Base-by-base conservation (phyloP, 2,329 filamentous ascomycete genomes). In the Fusarium marasasianum region DNA sequence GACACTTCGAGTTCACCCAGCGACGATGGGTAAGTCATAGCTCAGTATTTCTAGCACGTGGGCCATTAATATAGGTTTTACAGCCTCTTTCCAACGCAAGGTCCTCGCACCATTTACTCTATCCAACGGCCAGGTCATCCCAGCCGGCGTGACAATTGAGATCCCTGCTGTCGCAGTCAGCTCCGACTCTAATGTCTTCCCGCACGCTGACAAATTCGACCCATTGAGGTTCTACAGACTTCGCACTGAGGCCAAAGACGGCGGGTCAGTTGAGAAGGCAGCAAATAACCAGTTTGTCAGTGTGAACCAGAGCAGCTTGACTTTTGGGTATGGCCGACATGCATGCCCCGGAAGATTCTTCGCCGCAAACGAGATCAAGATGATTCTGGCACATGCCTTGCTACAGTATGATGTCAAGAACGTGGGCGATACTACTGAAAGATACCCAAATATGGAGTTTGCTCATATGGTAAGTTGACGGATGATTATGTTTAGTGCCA, bases 1-100 rank as follows among this genome's bases (percentile, higher is more conserved):
- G 12, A 66, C 24, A 17, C 57, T 60, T 41, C 45, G 45, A 26
- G 45, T 60, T 4, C 45, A 60, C 1, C 57, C 57, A 11, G 57
- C 57, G 2, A 43, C 57, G 1, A 60, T 60, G 57, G 45, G 57
- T 60, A 35, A 35, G 29, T 4, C 13, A 20, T 22, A 5, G 4
- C 12, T 1, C 4, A 1, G 10, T 15, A 41, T 7, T 7, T 4
- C 1, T 3, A 1, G 18, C 15, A 15, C 6, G 8, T 10, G 1
- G 18, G 17, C 8, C 6, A 14, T 37, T 53, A 8, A 60, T 7
- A 7, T 1, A 24, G 0, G 7, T 8, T 1, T 37, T n/a, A 1
- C 4, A 55, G 63, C 63, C 4, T 29, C 63, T 2, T 62, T 62
- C 4, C 47, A 43, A 3, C 63, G 57, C 4, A 66, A 40, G 33